A percentile compares a stretch with the other conserved stretches of the same genome.
phyloP scores from a whole-genome alignment of 306 rosid species.

The Acacia acuminata region DNA sequence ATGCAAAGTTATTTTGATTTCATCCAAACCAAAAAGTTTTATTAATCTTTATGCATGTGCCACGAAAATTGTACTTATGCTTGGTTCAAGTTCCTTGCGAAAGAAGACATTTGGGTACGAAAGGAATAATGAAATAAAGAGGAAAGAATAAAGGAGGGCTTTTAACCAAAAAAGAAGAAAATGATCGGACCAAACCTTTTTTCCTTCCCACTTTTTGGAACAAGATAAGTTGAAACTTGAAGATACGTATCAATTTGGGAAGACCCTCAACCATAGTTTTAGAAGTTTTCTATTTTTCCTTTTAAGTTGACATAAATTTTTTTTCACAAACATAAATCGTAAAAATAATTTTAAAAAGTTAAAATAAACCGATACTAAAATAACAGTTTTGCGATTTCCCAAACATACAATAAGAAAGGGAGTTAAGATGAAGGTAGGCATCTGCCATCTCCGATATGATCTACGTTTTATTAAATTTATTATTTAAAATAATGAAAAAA shows the following conservation, averaged over 20 bases:
- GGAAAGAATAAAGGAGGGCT: background rate
- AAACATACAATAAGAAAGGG: background rate
- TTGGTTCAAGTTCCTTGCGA: background rate
- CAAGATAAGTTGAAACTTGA: background rate
- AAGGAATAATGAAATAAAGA: background rate
- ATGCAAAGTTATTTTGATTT: background rate
- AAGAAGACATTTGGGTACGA: background rate
- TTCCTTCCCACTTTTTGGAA: background rate
- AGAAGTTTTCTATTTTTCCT: too few relatives aligned
- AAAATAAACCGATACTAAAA: too few relatives aligned
- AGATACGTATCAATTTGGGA: background rate
- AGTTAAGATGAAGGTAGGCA: background rate
- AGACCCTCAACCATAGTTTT: too few relatives aligned
- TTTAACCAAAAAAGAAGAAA: background rate
- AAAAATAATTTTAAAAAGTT: too few relatives aligned
- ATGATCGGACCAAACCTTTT: background rate
- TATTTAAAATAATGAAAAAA: background rate
- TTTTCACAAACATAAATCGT: too few relatives aligned
- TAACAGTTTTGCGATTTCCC: rapidly evolving
- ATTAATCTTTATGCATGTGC: background rate
- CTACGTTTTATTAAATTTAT: background rate
- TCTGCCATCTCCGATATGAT: background rate
- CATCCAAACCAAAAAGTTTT: background rate
- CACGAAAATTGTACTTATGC: background rate
- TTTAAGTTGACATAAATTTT: too few relatives aligned